Percentiles rank a stretch among this genome's conserved stretches.
phyloP scores from a whole-genome alignment of 495 filamentous ascomycete species.

The Penicillium longicatenatum region DNA sequence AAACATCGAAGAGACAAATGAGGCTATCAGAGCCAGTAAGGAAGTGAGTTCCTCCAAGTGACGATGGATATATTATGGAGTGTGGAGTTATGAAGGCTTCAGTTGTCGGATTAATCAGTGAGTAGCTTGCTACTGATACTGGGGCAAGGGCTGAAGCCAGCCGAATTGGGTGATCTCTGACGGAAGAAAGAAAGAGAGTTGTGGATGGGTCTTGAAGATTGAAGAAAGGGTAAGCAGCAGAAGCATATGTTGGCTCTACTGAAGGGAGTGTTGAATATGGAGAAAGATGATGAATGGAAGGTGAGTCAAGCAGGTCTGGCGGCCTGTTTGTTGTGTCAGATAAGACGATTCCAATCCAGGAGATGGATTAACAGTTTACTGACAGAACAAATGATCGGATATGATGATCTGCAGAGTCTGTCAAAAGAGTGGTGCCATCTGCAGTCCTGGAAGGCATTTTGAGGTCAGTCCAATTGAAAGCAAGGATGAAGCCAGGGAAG shows the following conservation, averaged over 20 bases:
- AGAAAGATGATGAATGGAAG: conserved; percentile 49
- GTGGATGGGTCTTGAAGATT: conserved; percentile 64
- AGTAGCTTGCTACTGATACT: conserved; percentile 61
- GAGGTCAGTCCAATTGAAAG: not conserved
- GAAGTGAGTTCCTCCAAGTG: conserved; percentile 56
- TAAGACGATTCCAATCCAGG: not conserved
- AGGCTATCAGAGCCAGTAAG: conserved; percentile 74
- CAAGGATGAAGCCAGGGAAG: no score
- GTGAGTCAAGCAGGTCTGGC: conserved; percentile 64
- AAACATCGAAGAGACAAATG: conserved; percentile 78
- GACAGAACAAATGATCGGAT: conserved; percentile 73
- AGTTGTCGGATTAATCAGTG: conserved; percentile 69
- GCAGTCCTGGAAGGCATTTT: conserved; percentile 57
- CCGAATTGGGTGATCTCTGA: conserved; percentile 73
- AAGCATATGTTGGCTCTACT: conserved; percentile 70
- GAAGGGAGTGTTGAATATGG: conserved; percentile 63
- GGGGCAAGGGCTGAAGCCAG: conserved; percentile 61
- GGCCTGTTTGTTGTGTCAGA: conserved; percentile 43
- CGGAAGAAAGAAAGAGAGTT: conserved; percentile 66
- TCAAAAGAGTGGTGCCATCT: conserved; percentile 81
- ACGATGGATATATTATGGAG: conserved; percentile 66
- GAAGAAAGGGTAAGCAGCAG: conserved; percentile 74
- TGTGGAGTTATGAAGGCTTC: conserved; percentile 78
- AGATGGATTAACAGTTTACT: conserved; percentile 13
- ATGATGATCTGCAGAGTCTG: conserved; percentile 67